Evolutionary conservation across 2,329 filamentous ascomycete species (phyloP), one percentile per base, ranked within the genome.

Genomic region (Geosmithia morbida): DNA sequence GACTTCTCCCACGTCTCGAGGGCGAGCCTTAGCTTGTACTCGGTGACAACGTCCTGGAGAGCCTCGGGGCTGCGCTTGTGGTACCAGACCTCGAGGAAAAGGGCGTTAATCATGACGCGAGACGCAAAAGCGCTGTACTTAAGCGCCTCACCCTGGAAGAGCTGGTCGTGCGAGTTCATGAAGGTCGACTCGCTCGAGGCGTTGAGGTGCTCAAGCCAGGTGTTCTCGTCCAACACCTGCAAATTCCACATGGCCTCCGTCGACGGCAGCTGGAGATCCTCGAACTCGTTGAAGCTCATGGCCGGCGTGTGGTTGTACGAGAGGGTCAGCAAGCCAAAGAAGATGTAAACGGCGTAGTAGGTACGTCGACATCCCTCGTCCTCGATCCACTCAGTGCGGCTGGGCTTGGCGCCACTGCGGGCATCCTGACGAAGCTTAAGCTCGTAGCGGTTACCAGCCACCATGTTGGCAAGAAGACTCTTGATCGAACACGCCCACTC

Each of bases 401-500:
- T 87, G 1, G 90, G 87, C 51, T 77, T 74, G 26, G 78, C 72
- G 43, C 78, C 82, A 56, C 87, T 83, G 48, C 92, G 87, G 51
- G 85, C 87, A 60, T 97, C 90, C 48, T 86, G 85, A 17, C 92
- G 85, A 51, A 95, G 76, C 73, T 96, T 96, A 50, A 97, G 71
- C 66, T 98, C 92, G 62, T 97, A 97, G 46, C 88, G 81, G 61
- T 96, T 97, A 50, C 92, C 92, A 49, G 90, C 87, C 49, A 98
- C 92, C 90, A 98, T 97, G 67, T 97, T 97, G 54, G 90, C 90
- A 45, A 98, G 78, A 40, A 97, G 74, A 71, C 88, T 94, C 77
- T 97, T 97, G 67, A 98, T 97, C 2, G 92, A 97, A 65, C 90
- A 97, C 37, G 92, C 89, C 92, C 92, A 98, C 65, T 98, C 92